A percentile compares a stretch with the other conserved stretches of the same genome.
phyloP scores from a whole-genome alignment of 2,329 filamentous ascomycete genomes.

The Botrytis fabae region DNA sequence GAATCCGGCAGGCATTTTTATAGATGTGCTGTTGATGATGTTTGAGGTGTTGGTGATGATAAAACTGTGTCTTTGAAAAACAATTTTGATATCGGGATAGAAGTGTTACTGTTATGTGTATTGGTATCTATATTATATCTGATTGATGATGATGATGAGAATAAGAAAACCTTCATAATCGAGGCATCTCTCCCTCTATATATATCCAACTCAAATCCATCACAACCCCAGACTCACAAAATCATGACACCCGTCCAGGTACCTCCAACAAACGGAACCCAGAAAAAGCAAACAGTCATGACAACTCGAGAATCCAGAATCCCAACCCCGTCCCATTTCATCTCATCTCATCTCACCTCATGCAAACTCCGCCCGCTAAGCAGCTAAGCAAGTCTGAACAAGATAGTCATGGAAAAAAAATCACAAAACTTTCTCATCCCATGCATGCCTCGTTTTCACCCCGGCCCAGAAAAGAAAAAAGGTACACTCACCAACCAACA shows the following conservation, averaged over 20 bases:
- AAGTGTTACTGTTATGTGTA: neutral
- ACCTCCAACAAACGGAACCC: neutral
- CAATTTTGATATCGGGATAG: neutral
- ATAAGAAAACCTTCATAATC: neutral
- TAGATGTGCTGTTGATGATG: neutral
- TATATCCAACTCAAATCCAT: neutral
- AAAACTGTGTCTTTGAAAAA: neutral
- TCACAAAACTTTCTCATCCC: neutral
- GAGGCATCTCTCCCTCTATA: constrained; percentile 7
- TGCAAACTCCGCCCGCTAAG: neutral
- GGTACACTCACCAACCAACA: neutral
- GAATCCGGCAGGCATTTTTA: constrained; percentile 18
- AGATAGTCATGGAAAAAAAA: neutral
- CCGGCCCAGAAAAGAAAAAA: neutral
- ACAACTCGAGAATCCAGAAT: neutral
- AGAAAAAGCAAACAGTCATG: neutral
- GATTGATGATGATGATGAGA: neutral
- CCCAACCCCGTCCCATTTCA: neutral
- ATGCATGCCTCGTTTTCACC: neutral
- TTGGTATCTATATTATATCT: neutral
- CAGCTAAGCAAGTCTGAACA: neutral
- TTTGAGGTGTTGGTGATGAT: neutral
- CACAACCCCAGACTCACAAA: neutral
- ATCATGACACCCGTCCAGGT: neutral
- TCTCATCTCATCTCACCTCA: neutral